Evolutionary conservation across 1,139 yeast genomes (phyloP), one percentile per base, ranked within the genome.

Genomic region (Yamadazyma siamensis): DNA sequence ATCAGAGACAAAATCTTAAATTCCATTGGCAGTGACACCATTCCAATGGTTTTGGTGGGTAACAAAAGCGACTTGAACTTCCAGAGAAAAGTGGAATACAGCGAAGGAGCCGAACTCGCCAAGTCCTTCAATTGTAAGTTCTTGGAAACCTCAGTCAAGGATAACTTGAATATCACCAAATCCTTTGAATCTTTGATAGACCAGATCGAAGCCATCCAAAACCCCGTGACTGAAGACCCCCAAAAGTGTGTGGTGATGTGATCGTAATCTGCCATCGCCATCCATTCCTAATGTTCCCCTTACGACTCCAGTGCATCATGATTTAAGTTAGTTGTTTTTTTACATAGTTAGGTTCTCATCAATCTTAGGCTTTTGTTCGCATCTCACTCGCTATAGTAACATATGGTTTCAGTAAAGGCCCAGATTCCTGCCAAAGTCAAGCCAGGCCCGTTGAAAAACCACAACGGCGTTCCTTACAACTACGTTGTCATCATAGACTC

Each of bases 1-100:
- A 82, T 88, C 27, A 72, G 95, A 49, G 96, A 86, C 55, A 87
- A 88, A 65, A 81, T 88, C 35, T 66, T 87, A 40, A 86, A 83
- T 49, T 71, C 81, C 28, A 71, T 82, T 12, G 95, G 94, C 2
- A 69, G 77, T 16, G 86, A 81, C 35, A 62, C 72, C 23, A 72
- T 84, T 13, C 96, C 96, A 5, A 75, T 88, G 66, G 79, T 87
- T 7, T 65, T 88, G 20, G 83, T 88, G 12, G 96, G 95, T 2
- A 88, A 87, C 60, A 88, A 88, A 62, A 65, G 78, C 33, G 96
- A 88, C 52, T 63, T 86, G 42, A 64, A 71, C 33, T 64, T 61
- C 41, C 82, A 76, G 44, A 61, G 85, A 37, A 87, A 81, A 48
- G 94, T 87, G 13, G 64, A 77, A 15, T 55, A 57, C 18, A 64